Conservation (phyloP, 805 yeast genomes). For the Spathaspora boniae region DNA sequence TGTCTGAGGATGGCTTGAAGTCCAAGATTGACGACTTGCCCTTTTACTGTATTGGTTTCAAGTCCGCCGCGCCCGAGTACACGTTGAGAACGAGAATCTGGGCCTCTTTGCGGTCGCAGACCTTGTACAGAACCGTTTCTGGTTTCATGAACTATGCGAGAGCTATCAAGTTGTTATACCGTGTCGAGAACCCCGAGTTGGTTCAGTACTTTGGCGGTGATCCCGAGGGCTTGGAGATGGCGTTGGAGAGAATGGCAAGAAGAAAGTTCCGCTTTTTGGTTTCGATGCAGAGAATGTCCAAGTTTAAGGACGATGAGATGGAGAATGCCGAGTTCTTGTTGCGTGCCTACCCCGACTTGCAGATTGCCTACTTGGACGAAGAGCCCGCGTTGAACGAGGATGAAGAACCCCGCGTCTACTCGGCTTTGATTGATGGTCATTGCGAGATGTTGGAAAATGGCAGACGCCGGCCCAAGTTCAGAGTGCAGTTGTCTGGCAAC, state of each 20-base stretch:
- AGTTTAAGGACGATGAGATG: slow-evolving; percentile 53
- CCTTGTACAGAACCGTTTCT: slow-evolving; percentile 44
- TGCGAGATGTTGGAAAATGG: slow-evolving; percentile 61
- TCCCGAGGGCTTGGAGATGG: slow-evolving; percentile 94
- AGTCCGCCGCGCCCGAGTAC: slow-evolving; percentile 46
- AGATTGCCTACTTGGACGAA: slow-evolving; percentile 58
- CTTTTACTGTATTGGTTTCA: slow-evolving; percentile 46
- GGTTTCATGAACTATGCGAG: slow-evolving; percentile 48
- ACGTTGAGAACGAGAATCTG: slow-evolving; percentile 45
- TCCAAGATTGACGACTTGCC: slow-evolving; percentile 41
- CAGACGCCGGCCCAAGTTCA: slow-evolving; percentile 55
- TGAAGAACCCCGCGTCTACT: slow-evolving; percentile 48
- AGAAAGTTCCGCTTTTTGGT: slow-evolving; percentile 63
- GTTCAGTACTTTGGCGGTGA: slow-evolving; percentile 98
- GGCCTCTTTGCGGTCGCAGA: slow-evolving; percentile 47
- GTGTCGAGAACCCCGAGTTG: slow-evolving; percentile 43
- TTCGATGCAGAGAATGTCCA: slow-evolving; percentile 59
- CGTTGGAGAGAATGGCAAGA: slow-evolving; percentile 73
- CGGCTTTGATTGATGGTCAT: slow-evolving; percentile 68
- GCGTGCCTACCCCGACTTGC: slow-evolving; percentile 65
- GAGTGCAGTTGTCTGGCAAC: slow-evolving; percentile 68
- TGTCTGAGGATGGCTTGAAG: slow-evolving; percentile 30
- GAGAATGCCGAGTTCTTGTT: slow-evolving; percentile 57
- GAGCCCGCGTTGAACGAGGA: slow-evolving; percentile 41
- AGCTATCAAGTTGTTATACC: slow-evolving; percentile 41